These are phyloP conservation scores for Hemileccinum rubropunctum DNA, from an alignment of 768 basidiomycete genomes.

Conservation along the genomic window DNA sequence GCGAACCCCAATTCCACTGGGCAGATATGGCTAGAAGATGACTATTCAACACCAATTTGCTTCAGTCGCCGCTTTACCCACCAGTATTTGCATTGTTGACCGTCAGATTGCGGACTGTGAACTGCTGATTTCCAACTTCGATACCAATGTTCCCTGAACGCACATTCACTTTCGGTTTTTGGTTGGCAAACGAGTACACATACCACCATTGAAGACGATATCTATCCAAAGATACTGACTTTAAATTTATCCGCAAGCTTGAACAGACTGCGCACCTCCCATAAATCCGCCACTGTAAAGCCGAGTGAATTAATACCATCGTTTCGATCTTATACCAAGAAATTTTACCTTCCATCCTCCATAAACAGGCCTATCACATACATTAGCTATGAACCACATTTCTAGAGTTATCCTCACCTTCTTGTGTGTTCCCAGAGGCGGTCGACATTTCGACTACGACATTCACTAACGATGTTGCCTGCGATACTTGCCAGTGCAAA, in stretches of 20 bases:
- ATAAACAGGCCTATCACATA: constrained; percentile 41
- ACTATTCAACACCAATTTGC: background rate
- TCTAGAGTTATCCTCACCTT: constrained; percentile 41
- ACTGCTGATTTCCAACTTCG: constrained; percentile 78
- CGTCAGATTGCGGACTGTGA: constrained; percentile 63
- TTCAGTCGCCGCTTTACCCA: constrained; percentile 5
- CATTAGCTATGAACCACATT: too few relatives aligned
- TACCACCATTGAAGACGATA: constrained; percentile 43
- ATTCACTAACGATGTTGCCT: constrained; percentile 71
- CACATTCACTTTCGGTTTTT: background rate
- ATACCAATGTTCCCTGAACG: constrained; percentile 49
- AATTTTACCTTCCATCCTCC: constrained; percentile 61
- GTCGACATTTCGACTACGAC: constrained; percentile 70
- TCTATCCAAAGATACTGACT: constrained; percentile 18
- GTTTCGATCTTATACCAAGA: background rate
- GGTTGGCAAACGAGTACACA: too few relatives aligned
- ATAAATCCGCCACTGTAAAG: constrained; percentile 42
- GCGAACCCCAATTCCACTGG: constrained; percentile 43
- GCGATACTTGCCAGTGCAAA: constrained; percentile 83
- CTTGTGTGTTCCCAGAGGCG: constrained; percentile 56
- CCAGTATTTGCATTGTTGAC: constrained; percentile 45
- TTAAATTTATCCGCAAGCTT: too few relatives aligned
- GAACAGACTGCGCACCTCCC: constrained; percentile 46
- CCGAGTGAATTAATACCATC: too few relatives aligned
- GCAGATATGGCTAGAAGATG: constrained; percentile 22